Percentiles rank a stretch among this genome's conserved stretches.
Conservation (phyloP, 768 basidiomycete genomes). For the Termitomyces bulborhizus region DNA sequence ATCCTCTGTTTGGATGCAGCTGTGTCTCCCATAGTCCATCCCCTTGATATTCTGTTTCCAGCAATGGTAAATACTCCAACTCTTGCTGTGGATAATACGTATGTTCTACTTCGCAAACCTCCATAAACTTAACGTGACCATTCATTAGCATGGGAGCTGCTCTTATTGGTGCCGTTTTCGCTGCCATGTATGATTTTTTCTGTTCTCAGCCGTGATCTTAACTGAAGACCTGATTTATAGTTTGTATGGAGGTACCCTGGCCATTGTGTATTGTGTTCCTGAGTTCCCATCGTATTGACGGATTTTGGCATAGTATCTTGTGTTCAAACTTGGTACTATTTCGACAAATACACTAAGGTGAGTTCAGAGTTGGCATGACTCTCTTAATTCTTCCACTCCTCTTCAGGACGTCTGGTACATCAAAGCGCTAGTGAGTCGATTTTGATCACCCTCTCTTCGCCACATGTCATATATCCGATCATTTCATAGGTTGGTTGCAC, state of each 20-base stretch:
- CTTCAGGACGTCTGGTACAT: slow-evolving; percentile 44
- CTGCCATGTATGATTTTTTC: slow-evolving; percentile 32
- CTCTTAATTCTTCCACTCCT: slow-evolving; percentile 1
- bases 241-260: slow-evolving; percentile 44
- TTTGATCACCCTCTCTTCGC: background rate
- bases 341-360: slow-evolving; percentile 38
- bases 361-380: background rate
- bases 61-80: slow-evolving; percentile 16
- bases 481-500: slow-evolving; percentile 36
- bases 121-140: background rate
- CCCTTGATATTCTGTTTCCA: background rate
- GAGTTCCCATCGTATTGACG: background rate
- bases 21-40: slow-evolving; percentile 12
- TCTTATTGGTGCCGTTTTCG: slow-evolving; percentile 42
- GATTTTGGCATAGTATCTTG: slow-evolving; percentile 36
- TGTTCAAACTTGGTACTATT: slow-evolving; percentile 53
- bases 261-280: background rate
- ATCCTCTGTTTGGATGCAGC: slow-evolving; percentile 12
- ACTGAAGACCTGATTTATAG: slow-evolving; percentile 18
- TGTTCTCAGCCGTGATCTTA: background rate
- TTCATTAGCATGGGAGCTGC: slow-evolving; percentile 42
- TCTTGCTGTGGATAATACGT: slow-evolving; percentile 30
- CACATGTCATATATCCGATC: background rate
- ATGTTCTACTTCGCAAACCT: slow-evolving; percentile 10
- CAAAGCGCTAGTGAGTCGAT: slow-evolving; percentile 35